These are phyloP conservation scores for Candida methanosorbosa DNA, from an alignment of 805 yeast genomes.

Conservation along the genomic window DNA sequence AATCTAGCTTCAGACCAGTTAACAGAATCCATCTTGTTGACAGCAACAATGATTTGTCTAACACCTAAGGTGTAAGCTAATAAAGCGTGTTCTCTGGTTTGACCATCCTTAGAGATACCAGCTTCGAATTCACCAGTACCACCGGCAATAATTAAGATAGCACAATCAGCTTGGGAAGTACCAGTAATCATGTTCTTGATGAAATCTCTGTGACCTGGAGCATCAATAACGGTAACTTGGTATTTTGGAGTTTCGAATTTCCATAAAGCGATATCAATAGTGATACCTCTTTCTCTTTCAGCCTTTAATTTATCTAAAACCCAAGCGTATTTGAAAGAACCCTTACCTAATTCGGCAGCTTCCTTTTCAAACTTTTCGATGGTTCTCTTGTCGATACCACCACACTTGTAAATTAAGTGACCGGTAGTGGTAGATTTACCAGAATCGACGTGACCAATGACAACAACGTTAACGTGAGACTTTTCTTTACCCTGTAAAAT, in stretches of 20 bases:
- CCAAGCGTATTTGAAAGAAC: conserved; percentile 98
- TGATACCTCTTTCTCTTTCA: conserved; percentile 96
- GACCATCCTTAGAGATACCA: conserved; percentile 92
- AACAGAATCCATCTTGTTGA: conserved; percentile 93
- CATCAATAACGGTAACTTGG: conserved; percentile 87
- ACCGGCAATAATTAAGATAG: conserved; percentile 84
- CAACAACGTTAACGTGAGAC: conserved; percentile 99
- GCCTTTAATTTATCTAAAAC: conserved; percentile 92
- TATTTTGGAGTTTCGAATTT: conserved; percentile 88
- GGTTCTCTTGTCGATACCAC: conserved; percentile 99
- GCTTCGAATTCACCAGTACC: conserved; percentile 95
- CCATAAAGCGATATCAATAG: conserved; percentile 90
- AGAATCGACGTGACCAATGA: conserved; percentile 99
- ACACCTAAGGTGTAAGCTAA: conserved; percentile 88
- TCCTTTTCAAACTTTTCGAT: conserved; percentile 97
- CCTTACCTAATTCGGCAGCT: conserved; percentile 95
- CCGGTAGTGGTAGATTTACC: conserved; percentile 99
- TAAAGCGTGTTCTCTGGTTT: conserved; percentile 92
- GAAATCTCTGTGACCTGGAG: conserved; percentile 96
- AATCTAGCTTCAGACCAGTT: conserved; percentile 78
- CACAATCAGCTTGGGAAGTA: conserved; percentile 91
- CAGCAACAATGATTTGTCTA: conserved; percentile 77
- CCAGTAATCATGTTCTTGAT: conserved; percentile 95
- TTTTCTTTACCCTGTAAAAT: conserved; percentile 90
- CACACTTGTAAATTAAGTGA: conserved; percentile 98